Conservation (phyloP, 1,139 yeast genomes). For the Schwanniomyces etchellsii region DNA sequence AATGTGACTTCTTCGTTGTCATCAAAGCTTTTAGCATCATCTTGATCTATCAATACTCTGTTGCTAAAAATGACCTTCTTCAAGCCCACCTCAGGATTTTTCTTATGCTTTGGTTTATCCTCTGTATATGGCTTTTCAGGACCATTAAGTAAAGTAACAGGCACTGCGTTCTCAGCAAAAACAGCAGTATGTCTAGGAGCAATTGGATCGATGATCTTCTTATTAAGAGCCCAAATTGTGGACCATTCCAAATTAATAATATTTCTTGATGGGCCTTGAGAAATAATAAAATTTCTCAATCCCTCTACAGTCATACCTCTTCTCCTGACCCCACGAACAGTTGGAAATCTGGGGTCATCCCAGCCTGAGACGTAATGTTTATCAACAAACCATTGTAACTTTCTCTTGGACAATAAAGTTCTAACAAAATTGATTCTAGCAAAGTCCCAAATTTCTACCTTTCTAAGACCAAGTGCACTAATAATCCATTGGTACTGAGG, state of each 20-base stretch:
- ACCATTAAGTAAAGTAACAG: conserved; percentile 56
- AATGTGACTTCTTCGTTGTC: conserved; percentile 78
- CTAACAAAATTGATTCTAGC: conserved; percentile 88
- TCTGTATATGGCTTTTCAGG: conserved; percentile 57
- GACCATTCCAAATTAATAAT: conserved; percentile 91
- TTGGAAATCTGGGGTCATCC: conserved; percentile 97
- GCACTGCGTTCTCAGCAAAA: conserved; percentile 49
- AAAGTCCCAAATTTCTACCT: conserved; percentile 91
- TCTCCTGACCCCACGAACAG: conserved; percentile 92
- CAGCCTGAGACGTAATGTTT: conserved; percentile 72
- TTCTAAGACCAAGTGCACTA: conserved; percentile 66
- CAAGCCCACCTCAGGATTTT: conserved; percentile 78
- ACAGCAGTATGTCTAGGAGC: conserved; percentile 89
- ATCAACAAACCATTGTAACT: conserved; percentile 93
- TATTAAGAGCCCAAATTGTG: conserved; percentile 87
- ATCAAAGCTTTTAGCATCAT: conserved; percentile 64
- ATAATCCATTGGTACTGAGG: conserved; percentile 93
- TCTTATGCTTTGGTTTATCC: conserved; percentile 83
- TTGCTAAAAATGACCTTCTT: conserved; percentile 66
- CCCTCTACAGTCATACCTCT: conserved; percentile 97
- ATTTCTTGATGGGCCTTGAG: conserved; percentile 92
- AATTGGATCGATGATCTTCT: conserved; percentile 85
- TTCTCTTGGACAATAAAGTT: conserved; percentile 84
- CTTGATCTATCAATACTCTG: conserved; percentile 70
- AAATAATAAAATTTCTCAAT: conserved; percentile 74